Evolutionary conservation across 768 basidiomycete species (phyloP).

Genomic region (Suillus placidus): DNA sequence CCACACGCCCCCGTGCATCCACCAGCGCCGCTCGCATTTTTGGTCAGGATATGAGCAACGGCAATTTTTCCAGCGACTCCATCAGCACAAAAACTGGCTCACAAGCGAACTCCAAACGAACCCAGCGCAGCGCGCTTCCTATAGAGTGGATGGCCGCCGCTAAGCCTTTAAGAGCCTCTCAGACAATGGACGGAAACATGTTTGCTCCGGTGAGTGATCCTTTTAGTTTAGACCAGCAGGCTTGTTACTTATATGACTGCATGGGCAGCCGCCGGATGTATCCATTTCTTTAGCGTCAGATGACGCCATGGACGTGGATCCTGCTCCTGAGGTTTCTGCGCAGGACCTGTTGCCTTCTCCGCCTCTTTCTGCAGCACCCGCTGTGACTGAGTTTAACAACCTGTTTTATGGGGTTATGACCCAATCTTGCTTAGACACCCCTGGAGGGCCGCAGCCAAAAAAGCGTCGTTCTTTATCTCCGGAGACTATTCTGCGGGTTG

Average conservation of each 20-base stretch:
- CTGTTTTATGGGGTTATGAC: slow-evolving; percentile 65
- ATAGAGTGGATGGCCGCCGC: slow-evolving; percentile 54
- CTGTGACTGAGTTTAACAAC: slow-evolving; percentile 54
- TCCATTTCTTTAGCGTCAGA: slow-evolving; percentile 50
- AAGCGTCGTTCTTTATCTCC: slow-evolving; percentile 67
- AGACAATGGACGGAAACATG: slow-evolving; percentile 28
- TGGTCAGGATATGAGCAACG: slow-evolving; percentile 75
- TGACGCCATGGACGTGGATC: slow-evolving; percentile 84
- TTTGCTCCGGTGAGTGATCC: slow-evolving; percentile 31
- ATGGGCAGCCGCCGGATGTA: slow-evolving; percentile 35
- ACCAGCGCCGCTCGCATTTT: slow-evolving; percentile 70
- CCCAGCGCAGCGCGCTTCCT: slow-evolving; percentile 66
- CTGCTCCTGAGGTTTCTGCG: slow-evolving; percentile 42
- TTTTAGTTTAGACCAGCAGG: slow-evolving; percentile 11
- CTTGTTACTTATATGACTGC: slow-evolving; percentile 21
- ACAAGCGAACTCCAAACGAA: slow-evolving; percentile 51
- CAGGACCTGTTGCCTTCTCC: slow-evolving; percentile 37
- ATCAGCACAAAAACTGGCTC: slow-evolving; percentile 34
- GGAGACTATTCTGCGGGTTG: slow-evolving; percentile 41
- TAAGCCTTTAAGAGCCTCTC: slow-evolving; percentile 25
- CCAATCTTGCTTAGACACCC: slow-evolving; percentile 48
- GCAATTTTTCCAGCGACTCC: slow-evolving; percentile 34
- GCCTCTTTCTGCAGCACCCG: slow-evolving; percentile 54
- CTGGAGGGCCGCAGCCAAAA: slow-evolving; percentile 43
- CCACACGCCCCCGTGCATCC: slow-evolving; percentile 62